phyloP scores from a whole-genome alignment of 2,329 filamentous ascomycete species.

The Pseudocercospora ulei region DNA sequence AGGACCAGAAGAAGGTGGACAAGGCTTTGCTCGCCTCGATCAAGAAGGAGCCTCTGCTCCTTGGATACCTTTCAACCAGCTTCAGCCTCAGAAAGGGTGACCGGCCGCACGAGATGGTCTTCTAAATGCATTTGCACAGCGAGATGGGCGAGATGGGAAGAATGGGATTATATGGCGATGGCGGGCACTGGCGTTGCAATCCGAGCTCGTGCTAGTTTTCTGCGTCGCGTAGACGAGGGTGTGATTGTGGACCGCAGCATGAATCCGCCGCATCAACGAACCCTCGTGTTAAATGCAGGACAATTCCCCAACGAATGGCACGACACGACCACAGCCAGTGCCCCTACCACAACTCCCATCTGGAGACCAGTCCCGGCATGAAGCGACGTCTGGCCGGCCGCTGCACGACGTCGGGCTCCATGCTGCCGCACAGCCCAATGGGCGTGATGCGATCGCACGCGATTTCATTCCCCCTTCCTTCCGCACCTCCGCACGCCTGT shows the following conservation, averaged over 20 bases:
- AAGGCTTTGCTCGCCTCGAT: slow-evolving; percentile 89
- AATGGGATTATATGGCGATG: slow-evolving; percentile 21
- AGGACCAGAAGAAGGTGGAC: slow-evolving; percentile 97
- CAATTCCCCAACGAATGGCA: slow-evolving; percentile 11
- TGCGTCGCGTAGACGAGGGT: slow-evolving; percentile 18
- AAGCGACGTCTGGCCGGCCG: no score
- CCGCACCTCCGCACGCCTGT: no score
- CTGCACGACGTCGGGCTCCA: no score
- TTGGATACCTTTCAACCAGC: slow-evolving; percentile 85
- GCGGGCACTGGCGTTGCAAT: slow-evolving; percentile 19
- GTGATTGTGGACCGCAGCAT: slow-evolving; percentile 11
- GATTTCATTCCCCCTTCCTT: no score
- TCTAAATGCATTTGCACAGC: slow-evolving; percentile 53
- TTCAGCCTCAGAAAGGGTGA: slow-evolving; percentile 99
- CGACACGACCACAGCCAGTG: slow-evolving; percentile 10
- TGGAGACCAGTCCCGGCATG: no score
- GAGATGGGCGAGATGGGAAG: slow-evolving; percentile 13
- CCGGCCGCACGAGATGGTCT: slow-evolving; percentile 99
- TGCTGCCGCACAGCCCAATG: no score
- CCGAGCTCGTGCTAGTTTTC: slow-evolving; percentile 16
- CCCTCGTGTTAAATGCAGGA: slow-evolving; percentile 16
- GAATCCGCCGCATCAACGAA: slow-evolving; percentile 19
- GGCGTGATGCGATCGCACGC: no score
- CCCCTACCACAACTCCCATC: neutral
- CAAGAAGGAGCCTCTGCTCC: slow-evolving; percentile 95